Conservation (phyloP, 768 basidiomycete species). For the Boletus tylopilopsis region DNA sequence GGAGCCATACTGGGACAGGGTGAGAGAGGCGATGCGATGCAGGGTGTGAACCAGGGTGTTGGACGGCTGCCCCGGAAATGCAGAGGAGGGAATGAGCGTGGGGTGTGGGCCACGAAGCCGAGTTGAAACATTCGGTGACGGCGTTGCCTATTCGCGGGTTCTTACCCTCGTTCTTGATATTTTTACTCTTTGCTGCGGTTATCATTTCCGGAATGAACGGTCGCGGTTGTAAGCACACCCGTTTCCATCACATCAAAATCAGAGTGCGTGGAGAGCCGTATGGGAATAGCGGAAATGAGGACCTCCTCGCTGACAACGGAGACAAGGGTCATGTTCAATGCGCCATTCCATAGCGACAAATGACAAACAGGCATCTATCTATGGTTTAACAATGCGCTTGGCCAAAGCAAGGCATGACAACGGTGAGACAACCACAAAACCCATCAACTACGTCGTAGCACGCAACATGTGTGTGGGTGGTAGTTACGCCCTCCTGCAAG, state of each 20-base stretch:
- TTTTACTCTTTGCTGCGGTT: conserved; percentile 12
- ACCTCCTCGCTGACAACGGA: conserved; percentile 5
- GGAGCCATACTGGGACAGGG: conserved; percentile 33
- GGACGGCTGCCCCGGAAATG: neutral
- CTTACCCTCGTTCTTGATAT: neutral
- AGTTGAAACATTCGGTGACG: neutral
- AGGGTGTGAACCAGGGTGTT: conserved; percentile 18
- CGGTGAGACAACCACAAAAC: conserved; percentile 9
- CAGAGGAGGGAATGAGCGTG: neutral
- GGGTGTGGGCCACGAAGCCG: neutral
- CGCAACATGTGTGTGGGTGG: conserved; percentile 18
- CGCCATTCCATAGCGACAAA: conserved; percentile 9
- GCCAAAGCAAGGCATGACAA: conserved; percentile 32
- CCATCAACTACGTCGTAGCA: conserved; percentile 33
- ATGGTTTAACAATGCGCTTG: conserved; percentile 27
- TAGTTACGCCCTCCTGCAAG: conserved; percentile 17
- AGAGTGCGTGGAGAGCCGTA: neutral
- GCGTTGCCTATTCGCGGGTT: conserved; percentile 2
- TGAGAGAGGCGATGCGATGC: conserved; percentile 17
- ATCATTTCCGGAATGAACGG: conserved; percentile 7
- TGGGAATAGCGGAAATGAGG: conserved; percentile 3
- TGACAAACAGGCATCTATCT: conserved; percentile 10
- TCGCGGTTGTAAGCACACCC: conserved; percentile 6
- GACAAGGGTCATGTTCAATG: neutral
- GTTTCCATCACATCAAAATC: neutral